Evolutionary conservation across 1,284 basidiomycete genomes (phyloP).

Genomic region (Grifola frondosa): DNA sequence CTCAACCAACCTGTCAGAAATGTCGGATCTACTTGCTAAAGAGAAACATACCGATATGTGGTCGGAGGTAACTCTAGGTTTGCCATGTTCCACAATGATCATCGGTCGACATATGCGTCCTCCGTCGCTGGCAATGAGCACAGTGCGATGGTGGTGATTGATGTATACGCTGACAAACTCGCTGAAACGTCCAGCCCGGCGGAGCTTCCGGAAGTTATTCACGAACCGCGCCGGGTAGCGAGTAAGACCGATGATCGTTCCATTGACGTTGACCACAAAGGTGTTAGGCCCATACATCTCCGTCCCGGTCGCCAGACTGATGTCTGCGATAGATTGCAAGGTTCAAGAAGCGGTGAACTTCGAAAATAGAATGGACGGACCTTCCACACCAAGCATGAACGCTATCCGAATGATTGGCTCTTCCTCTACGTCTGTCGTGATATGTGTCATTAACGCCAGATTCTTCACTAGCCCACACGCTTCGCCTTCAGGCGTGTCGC

Average conservation of each 20-base stretch:
- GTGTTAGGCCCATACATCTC: constrained; percentile 94
- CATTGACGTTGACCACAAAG: constrained; percentile 97
- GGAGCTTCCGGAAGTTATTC: constrained; percentile 85
- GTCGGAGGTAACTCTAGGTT: constrained; percentile 75
- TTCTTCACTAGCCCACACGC: constrained; percentile 99
- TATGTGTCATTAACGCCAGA: constrained; percentile 98
- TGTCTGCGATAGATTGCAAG: constrained; percentile 58
- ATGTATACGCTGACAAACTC: constrained; percentile 98
- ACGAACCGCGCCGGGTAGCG: constrained; percentile 88
- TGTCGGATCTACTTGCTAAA: not conserved
- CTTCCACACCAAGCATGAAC: constrained; percentile 95
- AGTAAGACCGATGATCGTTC: constrained; percentile 92
- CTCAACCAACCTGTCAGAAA: constrained; percentile 9
- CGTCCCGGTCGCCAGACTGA: constrained; percentile 88
- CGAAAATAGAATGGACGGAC: constrained; percentile 39
- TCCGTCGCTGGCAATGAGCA: constrained; percentile 97
- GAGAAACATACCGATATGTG: constrained; percentile 69
- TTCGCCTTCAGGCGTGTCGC: constrained; percentile 99
- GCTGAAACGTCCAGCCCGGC: constrained; percentile 88
- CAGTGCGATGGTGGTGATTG: constrained; percentile 93
- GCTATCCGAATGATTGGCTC: constrained; percentile 89
- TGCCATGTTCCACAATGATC: constrained; percentile 92
- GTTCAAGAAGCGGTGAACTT: constrained; percentile 9
- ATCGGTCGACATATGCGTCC: constrained; percentile 97
- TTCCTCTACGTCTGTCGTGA: constrained; percentile 98